Conservation (phyloP, 441 rosid genomes). For the Erysimum cheiri region DNA sequence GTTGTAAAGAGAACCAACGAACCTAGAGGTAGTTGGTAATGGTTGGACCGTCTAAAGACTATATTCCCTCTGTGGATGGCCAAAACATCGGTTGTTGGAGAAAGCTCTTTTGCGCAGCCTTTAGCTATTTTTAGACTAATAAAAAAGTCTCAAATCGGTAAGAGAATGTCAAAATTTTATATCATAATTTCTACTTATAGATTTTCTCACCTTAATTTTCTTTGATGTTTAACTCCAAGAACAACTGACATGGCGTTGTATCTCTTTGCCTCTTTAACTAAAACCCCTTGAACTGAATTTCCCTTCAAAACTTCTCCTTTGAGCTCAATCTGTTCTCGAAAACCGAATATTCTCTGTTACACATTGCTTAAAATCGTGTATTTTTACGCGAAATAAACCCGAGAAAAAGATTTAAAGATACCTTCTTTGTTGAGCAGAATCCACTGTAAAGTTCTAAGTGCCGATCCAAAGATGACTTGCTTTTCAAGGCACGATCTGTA, state of each 20-base stretch:
- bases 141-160: conserved; percentile 13
- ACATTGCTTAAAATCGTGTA: conserved; percentile 8
- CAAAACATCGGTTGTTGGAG: conserved; percentile 70
- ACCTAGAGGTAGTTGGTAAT: conserved; percentile 70
- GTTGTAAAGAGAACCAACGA: conserved; percentile 37
- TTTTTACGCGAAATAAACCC: background rate
- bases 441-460: conserved; percentile 66
- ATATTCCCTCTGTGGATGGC: conserved; percentile 78
- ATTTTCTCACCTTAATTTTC: conserved; percentile 56
- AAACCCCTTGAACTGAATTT: conserved; percentile 56
- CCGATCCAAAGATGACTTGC: conserved; percentile 57
- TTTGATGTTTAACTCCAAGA: conserved; percentile 65
- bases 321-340: conserved; percentile 64
- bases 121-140: conserved; percentile 57
- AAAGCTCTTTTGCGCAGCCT: conserved; percentile 73
- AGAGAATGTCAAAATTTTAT: conserved; percentile 34
- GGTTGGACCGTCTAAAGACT: conserved; percentile 65
- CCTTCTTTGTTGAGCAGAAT: conserved; percentile 76
- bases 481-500: conserved; percentile 58
- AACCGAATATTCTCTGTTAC: background rate
- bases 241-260: conserved; percentile 59
- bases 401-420: conserved; percentile 24
- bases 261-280: conserved; percentile 75
- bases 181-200: background rate
- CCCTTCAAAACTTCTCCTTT: conserved; percentile 62